Evolutionary conservation across 2,329 filamentous ascomycete species (phyloP).

Genomic region (Cercospora sp.): DNA sequence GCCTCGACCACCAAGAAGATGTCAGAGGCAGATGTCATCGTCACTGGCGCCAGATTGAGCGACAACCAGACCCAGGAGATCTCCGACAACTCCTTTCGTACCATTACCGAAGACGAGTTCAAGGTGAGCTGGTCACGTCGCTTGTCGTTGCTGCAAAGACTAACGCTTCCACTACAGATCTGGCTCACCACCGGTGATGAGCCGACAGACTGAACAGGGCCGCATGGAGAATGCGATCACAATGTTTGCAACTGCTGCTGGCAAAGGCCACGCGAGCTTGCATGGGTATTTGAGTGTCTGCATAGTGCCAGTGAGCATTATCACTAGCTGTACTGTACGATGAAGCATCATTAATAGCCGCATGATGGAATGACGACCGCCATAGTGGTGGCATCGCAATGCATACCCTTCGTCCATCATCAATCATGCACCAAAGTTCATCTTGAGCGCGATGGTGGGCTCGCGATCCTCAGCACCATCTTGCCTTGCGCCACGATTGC

Average conservation of each 20-base stretch:
- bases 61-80: conserved; percentile 26
- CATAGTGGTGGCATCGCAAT: neutral
- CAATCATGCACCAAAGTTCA: conserved; percentile 66
- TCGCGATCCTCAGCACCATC: conserved; percentile 49
- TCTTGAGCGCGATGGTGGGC: conserved; percentile 89
- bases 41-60: conserved; percentile 22
- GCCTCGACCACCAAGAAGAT: conserved; percentile 14
- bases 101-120: conserved; percentile 25
- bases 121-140: neutral
- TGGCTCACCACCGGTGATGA: conserved; percentile 7
- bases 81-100: conserved; percentile 17
- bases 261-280: neutral
- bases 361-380: neutral
- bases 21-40: conserved; percentile 17
- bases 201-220: neutral
- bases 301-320: conserved; percentile 12
- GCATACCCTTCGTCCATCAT: neutral
- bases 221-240: neutral
- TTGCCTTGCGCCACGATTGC: conserved; percentile 47
- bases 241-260: neutral
- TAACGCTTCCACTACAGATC: neutral
- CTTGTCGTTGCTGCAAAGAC: neutral
- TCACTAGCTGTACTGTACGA: conserved; percentile 1
- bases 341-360: neutral
- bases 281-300: conserved; percentile 3